phyloP scores from a whole-genome alignment of 2,329 filamentous ascomycete species.

The Phyllosticta citribraziliensis region DNA sequence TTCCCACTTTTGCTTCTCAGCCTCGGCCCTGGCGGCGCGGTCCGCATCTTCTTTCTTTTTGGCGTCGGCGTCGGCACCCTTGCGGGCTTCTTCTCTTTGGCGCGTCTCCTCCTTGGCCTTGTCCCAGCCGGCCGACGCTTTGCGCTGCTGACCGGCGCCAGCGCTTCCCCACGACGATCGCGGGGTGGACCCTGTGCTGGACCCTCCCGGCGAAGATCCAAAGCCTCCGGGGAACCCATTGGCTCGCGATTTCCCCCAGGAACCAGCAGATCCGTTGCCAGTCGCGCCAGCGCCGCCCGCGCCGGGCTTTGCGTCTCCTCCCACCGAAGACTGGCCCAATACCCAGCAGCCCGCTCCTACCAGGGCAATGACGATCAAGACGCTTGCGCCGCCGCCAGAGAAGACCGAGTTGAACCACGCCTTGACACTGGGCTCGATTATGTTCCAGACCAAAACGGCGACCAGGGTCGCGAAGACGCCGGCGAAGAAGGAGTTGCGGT shows the following conservation, averaged over 20 bases:
- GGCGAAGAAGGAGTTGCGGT: conserved; percentile 83
- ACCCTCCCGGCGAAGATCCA: conserved; percentile 8
- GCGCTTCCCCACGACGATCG: conserved; percentile 17
- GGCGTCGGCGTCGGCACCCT: conserved; percentile 9
- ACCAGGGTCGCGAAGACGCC: conserved; percentile 71
- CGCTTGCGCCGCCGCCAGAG: conserved; percentile 57
- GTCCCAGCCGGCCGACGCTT: conserved; percentile 45
- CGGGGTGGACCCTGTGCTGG: conserved; percentile 15
- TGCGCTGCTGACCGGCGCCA: conserved; percentile 14
- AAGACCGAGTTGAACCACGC: conserved; percentile 64
- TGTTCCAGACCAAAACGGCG: conserved; percentile 61
- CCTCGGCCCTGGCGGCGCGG: conserved; percentile 33
- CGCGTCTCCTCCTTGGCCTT: conserved; percentile 59
- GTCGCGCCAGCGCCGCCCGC: conserved; percentile 14
- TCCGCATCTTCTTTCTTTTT: conserved; percentile 39
- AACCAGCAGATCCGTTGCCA: conserved; percentile 17
- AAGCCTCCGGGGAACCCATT: conserved; percentile 22
- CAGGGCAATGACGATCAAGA: conserved; percentile 60
- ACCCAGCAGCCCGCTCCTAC: conserved; percentile 80
- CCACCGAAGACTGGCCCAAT: conserved; percentile 53
- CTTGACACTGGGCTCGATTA: conserved; percentile 62
- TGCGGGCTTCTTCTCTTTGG: conserved; percentile 52
- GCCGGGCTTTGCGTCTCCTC: conserved; percentile 26
- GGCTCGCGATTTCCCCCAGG: conserved; percentile 18
- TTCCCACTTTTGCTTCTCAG: conserved; percentile 43